These are phyloP conservation scores for Colletotrichum gloeosporioides DNA, from an alignment of 2,329 filamentous ascomycete species.

Conservation along the genomic window DNA sequence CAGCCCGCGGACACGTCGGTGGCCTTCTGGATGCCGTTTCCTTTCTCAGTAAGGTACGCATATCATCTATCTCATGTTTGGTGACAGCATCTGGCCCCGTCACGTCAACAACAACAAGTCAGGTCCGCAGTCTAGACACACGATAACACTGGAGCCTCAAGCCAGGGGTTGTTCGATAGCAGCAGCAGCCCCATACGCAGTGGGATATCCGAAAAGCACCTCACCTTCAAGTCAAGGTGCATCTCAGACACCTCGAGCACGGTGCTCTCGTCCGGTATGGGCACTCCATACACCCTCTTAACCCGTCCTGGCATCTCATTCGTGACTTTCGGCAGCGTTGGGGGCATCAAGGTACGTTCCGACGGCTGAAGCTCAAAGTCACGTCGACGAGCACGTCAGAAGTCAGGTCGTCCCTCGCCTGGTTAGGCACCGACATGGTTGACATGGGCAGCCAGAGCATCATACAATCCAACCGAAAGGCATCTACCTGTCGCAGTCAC, in stretches of 20 bases:
- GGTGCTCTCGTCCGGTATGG: not conserved
- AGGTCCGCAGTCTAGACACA: not conserved
- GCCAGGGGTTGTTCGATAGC: not conserved
- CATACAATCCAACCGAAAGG: not conserved
- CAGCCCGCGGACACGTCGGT: not conserved
- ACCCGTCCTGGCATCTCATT: not conserved
- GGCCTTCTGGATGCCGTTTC: not conserved
- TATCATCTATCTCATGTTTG: not conserved
- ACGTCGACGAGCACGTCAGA: not conserved
- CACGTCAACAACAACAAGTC: not conserved
- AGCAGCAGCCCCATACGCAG: not conserved
- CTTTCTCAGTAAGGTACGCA: not conserved
- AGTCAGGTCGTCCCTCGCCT: not conserved
- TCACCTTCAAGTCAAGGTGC: not conserved
- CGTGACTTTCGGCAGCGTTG: not conserved
- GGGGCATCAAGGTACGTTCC: not conserved
- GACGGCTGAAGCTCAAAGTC: not conserved
- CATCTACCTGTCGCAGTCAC: not conserved
- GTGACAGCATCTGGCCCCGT: not conserved
- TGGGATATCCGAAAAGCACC: not conserved
- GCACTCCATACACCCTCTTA: not conserved
- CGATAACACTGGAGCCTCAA: not conserved
- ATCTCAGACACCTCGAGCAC: not conserved
- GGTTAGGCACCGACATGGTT: not conserved
- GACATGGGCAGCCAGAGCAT: not conserved